Evolutionary conservation across 129 eudicot species (phyloP), one percentile per base, ranked within the genome.

Genomic region (Tagetes patula): DNA sequence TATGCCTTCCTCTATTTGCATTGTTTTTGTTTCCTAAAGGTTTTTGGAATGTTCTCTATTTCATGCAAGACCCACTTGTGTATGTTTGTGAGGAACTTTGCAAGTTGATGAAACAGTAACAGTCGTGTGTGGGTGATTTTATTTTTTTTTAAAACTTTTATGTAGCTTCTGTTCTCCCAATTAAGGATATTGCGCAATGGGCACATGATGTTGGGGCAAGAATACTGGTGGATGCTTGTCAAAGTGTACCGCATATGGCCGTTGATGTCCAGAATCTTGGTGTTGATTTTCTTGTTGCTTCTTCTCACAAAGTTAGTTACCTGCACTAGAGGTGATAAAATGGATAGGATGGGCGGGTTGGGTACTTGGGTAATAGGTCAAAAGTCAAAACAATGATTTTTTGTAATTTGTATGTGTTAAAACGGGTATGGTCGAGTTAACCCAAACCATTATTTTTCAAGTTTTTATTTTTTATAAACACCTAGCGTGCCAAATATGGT

Each of bases 171-270:
- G 83, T 81, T 87, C 96, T 95, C 58, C 99, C 97, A 33, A 60
- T 91, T 27, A 79, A 85, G 52, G 97, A 95, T 63, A 66, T 95
- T 30, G 91, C 88, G 52, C 54, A 77, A 67, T 91, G 89, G 87
- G 97, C 97, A 70, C 99, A 95, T 80, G 87, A 79, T 70, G 88
- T 88, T 86, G 99, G 99, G 13, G 91, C 99, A 74, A 95, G 80
- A 75, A 90, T 95, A 70, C 80, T 95, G 66, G 87, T 91, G 48
- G 99, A 95, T 87, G 99, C 99, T 82, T 95, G 97, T 77, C 99
- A 95, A 86, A 95, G 97, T 88, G 99, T 95, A 68, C 99, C 99
- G 38, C 99, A 95, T 81, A 95, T 95, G 97, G 85, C 63, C 56
- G 99, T 95, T 65, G 97, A 95, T 80, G 99, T 95, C 10, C 85